Evolutionary conservation across 495 filamentous ascomycete species (phyloP).

Genomic region (Lentithecium fluviatile): DNA sequence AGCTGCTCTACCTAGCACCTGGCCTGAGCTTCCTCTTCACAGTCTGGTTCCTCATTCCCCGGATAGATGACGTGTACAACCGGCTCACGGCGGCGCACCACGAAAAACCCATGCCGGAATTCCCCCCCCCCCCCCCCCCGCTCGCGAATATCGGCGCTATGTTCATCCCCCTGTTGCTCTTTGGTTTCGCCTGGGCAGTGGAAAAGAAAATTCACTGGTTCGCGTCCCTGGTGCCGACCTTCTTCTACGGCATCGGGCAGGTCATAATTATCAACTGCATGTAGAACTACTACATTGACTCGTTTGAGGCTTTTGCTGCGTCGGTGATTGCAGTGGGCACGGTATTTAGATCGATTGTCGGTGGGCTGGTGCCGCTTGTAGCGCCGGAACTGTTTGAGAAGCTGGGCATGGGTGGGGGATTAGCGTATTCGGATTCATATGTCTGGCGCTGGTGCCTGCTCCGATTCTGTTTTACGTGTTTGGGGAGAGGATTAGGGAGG

Average conservation of each 20-base stretch:
- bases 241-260: slow-evolving; percentile 38
- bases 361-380: slow-evolving; percentile 28
- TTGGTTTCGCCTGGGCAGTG: slow-evolving; percentile 46
- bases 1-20: slow-evolving; percentile 44
- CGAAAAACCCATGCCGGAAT: slow-evolving; percentile 36
- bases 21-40: slow-evolving; percentile 40
- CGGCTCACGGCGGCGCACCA: slow-evolving; percentile 16
- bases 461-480: slow-evolving; percentile 15
- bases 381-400: slow-evolving; percentile 20
- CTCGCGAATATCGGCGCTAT: slow-evolving; percentile 39
- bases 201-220: slow-evolving; percentile 44
- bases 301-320: slow-evolving; percentile 41
- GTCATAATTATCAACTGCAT: slow-evolving; percentile 33
- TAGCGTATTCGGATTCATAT: slow-evolving; percentile 19
- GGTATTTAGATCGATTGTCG: slow-evolving; percentile 36
- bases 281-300: slow-evolving; percentile 45
- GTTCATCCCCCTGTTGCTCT: slow-evolving; percentile 40
- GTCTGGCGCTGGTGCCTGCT: slow-evolving; percentile 18
- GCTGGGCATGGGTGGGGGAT: slow-evolving; percentile 35
- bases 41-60: slow-evolving; percentile 36
- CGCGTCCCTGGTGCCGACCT: slow-evolving; percentile 41
- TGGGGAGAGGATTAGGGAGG: slow-evolving; percentile 22
- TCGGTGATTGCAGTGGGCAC: slow-evolving; percentile 42
- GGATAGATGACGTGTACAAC: slow-evolving; percentile 39
- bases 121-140: slow-evolving; percentile 40